phyloP scores from a whole-genome alignment of 805 yeast species.

The Komagataella ulmi region DNA sequence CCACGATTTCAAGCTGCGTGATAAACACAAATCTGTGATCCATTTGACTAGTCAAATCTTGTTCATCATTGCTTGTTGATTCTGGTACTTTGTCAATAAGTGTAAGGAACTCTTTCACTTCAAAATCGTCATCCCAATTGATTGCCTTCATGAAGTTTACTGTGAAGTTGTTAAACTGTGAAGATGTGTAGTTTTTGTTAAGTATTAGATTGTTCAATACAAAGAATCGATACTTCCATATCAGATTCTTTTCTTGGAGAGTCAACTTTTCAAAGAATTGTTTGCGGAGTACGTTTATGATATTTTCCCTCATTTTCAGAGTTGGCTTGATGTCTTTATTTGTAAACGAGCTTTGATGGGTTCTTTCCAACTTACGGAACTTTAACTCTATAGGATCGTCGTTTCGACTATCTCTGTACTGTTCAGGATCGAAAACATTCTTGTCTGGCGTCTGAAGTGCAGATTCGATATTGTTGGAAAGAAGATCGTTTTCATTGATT shows the following conservation, averaged over 20 bases:
- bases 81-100: neutral
- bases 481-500: neutral
- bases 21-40: slow-evolving; percentile 10
- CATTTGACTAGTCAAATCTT: neutral
- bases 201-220: slow-evolving; percentile 37
- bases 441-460: neutral
- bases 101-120: slow-evolving; percentile 58
- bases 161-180: slow-evolving; percentile 21
- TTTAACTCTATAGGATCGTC: slow-evolving; percentile 84
- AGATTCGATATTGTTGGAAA: neutral
- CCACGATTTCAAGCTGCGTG: slow-evolving; percentile 19
- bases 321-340: slow-evolving; percentile 87
- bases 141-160: slow-evolving; percentile 73
- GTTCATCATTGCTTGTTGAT: neutral
- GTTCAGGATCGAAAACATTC: neutral
- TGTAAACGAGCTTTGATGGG: slow-evolving; percentile 60
- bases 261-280: slow-evolving; percentile 77
- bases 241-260: slow-evolving; percentile 71
- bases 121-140: slow-evolving; percentile 77
- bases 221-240: slow-evolving; percentile 88
- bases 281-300: slow-evolving; percentile 52
- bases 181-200: slow-evolving; percentile 13
- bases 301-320: slow-evolving; percentile 64
- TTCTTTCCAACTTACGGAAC: slow-evolving; percentile 72
- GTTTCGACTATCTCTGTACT: slow-evolving; percentile 18